Percentiles rank a stretch among this genome's conserved stretches.
These are phyloP conservation scores for Hypoxylon sp. DNA, from an alignment of 2,329 filamentous ascomycete genomes.

Conservation along the genomic window DNA sequence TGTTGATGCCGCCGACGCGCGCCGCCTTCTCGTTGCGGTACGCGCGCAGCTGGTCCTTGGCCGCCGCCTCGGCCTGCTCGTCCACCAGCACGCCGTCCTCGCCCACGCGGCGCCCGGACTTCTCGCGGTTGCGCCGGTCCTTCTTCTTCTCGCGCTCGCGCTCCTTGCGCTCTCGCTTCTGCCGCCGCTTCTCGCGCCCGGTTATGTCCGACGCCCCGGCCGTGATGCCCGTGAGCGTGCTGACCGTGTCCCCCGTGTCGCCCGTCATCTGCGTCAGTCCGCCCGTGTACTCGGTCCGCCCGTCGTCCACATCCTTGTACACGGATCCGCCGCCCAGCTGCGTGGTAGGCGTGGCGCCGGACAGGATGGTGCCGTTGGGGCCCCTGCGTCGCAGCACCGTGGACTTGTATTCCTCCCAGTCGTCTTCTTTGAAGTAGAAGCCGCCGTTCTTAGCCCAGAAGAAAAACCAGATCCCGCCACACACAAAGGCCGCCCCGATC, in stretches of 20 bases:
- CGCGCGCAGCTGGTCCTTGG: conserved; percentile 74
- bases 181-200: conserved; percentile 63
- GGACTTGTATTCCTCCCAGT: conserved; percentile 99
- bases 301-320: conserved; percentile 73
- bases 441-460: conserved; percentile 98
- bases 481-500: conserved; percentile 78
- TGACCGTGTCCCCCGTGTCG: conserved; percentile 55
- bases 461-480: conserved; percentile 93
- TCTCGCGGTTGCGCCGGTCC: conserved; percentile 45
- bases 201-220: conserved; percentile 64
- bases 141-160: conserved; percentile 55
- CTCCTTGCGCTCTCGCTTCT: conserved; percentile 62
- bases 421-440: conserved; percentile 82
- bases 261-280: conserved; percentile 47
- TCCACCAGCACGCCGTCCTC: conserved; percentile 71
- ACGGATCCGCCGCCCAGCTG: conserved; percentile 88
- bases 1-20: conserved; percentile 88
- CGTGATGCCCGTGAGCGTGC: conserved; percentile 65
- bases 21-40: conserved; percentile 90
- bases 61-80: conserved; percentile 68
- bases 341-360: conserved; percentile 82
- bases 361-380: conserved; percentile 86
- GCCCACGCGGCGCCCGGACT: conserved; percentile 54
- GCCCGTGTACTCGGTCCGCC: conserved; percentile 51
- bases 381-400: conserved; percentile 90